Base-by-base conservation (phyloP, 75 land plant genomes). In the Larix kaempferi region DNA sequence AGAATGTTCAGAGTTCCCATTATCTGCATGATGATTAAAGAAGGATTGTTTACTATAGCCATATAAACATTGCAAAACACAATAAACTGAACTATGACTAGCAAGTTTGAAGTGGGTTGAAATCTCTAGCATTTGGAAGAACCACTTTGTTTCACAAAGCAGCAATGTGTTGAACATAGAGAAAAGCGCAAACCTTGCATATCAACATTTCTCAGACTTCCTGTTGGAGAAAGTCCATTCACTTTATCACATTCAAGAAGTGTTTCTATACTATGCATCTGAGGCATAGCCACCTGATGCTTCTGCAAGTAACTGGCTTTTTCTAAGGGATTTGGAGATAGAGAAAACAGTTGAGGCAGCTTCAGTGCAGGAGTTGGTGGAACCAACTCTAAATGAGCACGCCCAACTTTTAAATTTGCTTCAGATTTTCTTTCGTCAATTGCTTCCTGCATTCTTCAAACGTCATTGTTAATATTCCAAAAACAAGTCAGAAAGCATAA, bases 311-410 rank as follows among this genome's bases (percentile, higher is more conserved):
- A 77, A 73, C 76, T 80, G 52, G 82, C 58, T 76, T 89, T 89
- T 23, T 78, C 89, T 14, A 86, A 79, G 64, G 88, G 83, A 80
- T 84, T 84, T 73, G 91, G 89, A 56, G 90, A 81, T 56, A 89
- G 62, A 73, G 85, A 85, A 78, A 92, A 87, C 44, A 90, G 80
- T 19, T 91, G 91, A 10, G 99, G 99, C 26, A 96, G 87, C 78
- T 91, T 96, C 39, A 92, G 69, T 69, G 90, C 80, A 74, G 99
- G 91, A 75, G 88, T 89, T 14, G 84, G 83, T 17, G 93, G 86
- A 56, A 80, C 87, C 71, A 88, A 86, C 65, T 92, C 99, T 76
- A 91, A 79, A 27, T 87, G 92, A 59, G 84, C 55, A 59, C 52
- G 72, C 11, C 86, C 85, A 74, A 88, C 44, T 75, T 80, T 90